These are phyloP conservation scores for Plasmodium gonderi DNA, from an alignment of 169 alveolate genomes.

Conservation along the genomic window DNA sequence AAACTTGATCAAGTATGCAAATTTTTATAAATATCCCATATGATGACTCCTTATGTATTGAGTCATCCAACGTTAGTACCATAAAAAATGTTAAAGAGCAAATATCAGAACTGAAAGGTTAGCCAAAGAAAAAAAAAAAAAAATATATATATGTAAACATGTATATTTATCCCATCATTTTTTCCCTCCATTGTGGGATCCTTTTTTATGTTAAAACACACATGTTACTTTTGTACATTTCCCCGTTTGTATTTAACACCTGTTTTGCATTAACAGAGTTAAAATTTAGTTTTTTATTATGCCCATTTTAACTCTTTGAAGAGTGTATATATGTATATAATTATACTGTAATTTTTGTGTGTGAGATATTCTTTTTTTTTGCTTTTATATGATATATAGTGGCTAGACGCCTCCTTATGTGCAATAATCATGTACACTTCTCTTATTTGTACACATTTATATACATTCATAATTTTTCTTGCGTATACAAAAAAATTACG, in stretches of 20 bases:
- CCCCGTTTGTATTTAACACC: background rate
- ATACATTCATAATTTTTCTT: background rate
- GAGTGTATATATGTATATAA: too few relatives aligned
- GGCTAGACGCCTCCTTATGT: background rate
- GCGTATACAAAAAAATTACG: background rate
- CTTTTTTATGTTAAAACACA: background rate
- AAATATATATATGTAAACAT: background rate
- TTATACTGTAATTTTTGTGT: too few relatives aligned
- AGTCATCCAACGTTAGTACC: conserved; percentile 57
- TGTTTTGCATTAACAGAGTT: too few relatives aligned
- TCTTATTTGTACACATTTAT: background rate
- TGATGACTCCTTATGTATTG: conserved; percentile 74
- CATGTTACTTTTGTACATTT: background rate
- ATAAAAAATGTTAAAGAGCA: conserved; percentile 64
- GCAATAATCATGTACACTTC: background rate
- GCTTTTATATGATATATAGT: too few relatives aligned
- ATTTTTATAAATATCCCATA: conserved; percentile 56
- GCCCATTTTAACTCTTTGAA: too few relatives aligned
- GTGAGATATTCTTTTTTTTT: too few relatives aligned
- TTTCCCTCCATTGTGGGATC: background rate
- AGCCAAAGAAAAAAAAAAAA: too few relatives aligned
- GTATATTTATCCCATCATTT: background rate
- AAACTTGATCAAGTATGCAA: conserved; percentile 30
- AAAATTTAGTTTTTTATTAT: too few relatives aligned
- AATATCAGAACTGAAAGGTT: conserved; percentile 65